Evolutionary conservation across 768 basidiomycete genomes (phyloP), one percentile per base, ranked within the genome.

Genomic region (Tephrocybe sp.): DNA sequence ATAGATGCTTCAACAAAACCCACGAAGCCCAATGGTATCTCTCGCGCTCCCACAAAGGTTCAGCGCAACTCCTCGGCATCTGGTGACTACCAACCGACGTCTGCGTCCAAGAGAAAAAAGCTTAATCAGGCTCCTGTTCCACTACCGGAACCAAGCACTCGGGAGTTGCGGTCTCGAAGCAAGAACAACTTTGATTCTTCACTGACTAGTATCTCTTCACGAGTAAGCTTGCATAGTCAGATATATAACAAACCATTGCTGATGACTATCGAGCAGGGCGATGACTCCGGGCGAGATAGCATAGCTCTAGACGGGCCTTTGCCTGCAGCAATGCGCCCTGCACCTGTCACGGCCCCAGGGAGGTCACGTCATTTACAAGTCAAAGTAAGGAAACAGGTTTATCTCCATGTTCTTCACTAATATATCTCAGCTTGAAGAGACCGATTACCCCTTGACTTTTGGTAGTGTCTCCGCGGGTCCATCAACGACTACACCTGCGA

Each of bases 101-200:
- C 71, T 21, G 67, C 69, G 12, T 54, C 66, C 23, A 72, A 69
- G 50, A 68, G 73, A 57, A 73, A 70, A 59, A 69, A 69, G 43
- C 50, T 59, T 12, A 57, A 61, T 16, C 67, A 64, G 36, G 52
- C 53, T 52, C 8, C 38, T 3, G 46, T 24, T 34, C 53, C 45
- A 29, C 38, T 30, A 47, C 43, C 46, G 7, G 69, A 73, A 52
- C 58, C 68, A 22, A 73, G 69, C 50, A 71, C 70, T 6, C 68
- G 76, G 21, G 71, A 75, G 53, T 56, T 78, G 34, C 71, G 78
- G 29, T 77, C 78, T 45, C 69, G 74, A 52, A 69, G 67, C 53
- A 78, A 74, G 52, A 66, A 65, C 18, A 63, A 65, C 16, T 54
- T 59, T 36, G 73, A 73, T 30, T 66, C 69, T 25, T 67, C 70